Percentiles rank a stretch among this genome's conserved stretches.
These are phyloP conservation scores for Botrytis paeoniae DNA, from an alignment of 2,329 filamentous ascomycete species.

Conservation along the genomic window DNA sequence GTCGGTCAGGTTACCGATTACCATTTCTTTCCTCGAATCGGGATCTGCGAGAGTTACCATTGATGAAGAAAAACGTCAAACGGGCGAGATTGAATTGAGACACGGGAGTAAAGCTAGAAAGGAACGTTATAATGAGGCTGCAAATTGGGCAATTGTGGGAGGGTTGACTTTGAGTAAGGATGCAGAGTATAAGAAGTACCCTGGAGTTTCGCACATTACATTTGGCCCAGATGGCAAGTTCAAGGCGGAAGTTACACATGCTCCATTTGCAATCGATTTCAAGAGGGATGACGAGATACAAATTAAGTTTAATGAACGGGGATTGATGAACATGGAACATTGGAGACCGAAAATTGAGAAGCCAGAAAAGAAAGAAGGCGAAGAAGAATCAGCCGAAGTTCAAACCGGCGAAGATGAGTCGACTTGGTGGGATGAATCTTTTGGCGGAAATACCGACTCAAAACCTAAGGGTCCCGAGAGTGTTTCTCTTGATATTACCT, in stretches of 20 bases:
- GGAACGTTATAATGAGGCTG: conserved; percentile 90
- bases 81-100: conserved; percentile 83
- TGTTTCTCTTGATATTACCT: conserved; percentile 85
- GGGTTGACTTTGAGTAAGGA: conserved; percentile 70
- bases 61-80: conserved; percentile 87
- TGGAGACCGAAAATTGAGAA: conserved; percentile 84
- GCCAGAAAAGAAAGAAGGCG: conserved; percentile 36
- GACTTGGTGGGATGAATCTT: conserved; percentile 97
- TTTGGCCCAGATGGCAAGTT: conserved; percentile 76
- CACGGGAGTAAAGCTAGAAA: conserved; percentile 83
- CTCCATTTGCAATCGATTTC: conserved; percentile 84
- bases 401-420: conserved; percentile 66
- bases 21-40: conserved; percentile 83
- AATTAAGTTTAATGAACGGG: conserved; percentile 85
- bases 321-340: conserved; percentile 89
- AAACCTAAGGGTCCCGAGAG: conserved; percentile 96
- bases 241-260: conserved; percentile 78
- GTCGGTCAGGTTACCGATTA: conserved; percentile 75
- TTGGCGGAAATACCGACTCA: conserved; percentile 90
- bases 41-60: conserved; percentile 83
- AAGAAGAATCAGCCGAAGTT: conserved; percentile 41
- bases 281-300: conserved; percentile 78
- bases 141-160: conserved; percentile 81
- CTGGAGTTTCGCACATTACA: conserved; percentile 67
- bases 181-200: conserved; percentile 65